Evolutionary conservation across 371 early-diverging fungal species (phyloP).

Genomic region (Mucor piriformis): DNA sequence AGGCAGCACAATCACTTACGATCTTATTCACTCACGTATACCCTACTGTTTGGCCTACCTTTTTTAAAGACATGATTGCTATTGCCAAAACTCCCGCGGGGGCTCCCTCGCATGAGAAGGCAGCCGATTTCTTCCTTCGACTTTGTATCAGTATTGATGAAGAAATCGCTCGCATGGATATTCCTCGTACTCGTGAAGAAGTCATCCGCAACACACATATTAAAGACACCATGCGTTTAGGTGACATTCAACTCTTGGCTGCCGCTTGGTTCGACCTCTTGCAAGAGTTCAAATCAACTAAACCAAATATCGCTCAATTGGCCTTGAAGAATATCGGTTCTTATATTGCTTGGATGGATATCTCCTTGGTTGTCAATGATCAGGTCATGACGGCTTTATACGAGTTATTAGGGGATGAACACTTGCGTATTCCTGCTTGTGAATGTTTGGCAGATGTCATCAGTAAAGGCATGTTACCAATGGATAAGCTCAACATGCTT

Average conservation of each 20-base stretch:
- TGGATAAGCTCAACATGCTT: constrained; percentile 86
- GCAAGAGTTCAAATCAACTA: constrained; percentile 54
- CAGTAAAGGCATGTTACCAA: constrained; percentile 89
- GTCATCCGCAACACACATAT: constrained; percentile 76
- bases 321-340: constrained; percentile 69
- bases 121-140: constrained; percentile 82
- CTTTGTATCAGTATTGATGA: constrained; percentile 87
- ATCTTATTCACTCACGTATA: constrained; percentile 83
- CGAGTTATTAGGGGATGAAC: constrained; percentile 62
- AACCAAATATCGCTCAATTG: constrained; percentile 62
- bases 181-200: constrained; percentile 75
- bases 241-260: constrained; percentile 76
- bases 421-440: constrained; percentile 74
- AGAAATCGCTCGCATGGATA: constrained; percentile 82
- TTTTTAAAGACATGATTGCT: constrained; percentile 84
- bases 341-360: constrained; percentile 92
- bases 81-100: constrained; percentile 58
- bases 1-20: constrained; percentile 84
- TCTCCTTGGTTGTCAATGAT: constrained; percentile 85
- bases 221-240: constrained; percentile 92
- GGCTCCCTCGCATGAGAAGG: constrained; percentile 52
- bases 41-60: constrained; percentile 83
- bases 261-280: constrained; percentile 78
- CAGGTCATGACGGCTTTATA: constrained; percentile 80
- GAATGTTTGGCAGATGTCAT: constrained; percentile 85